Conservation (phyloP, 768 basidiomycete species). For the Coprinellus aureogranulatus region DNA sequence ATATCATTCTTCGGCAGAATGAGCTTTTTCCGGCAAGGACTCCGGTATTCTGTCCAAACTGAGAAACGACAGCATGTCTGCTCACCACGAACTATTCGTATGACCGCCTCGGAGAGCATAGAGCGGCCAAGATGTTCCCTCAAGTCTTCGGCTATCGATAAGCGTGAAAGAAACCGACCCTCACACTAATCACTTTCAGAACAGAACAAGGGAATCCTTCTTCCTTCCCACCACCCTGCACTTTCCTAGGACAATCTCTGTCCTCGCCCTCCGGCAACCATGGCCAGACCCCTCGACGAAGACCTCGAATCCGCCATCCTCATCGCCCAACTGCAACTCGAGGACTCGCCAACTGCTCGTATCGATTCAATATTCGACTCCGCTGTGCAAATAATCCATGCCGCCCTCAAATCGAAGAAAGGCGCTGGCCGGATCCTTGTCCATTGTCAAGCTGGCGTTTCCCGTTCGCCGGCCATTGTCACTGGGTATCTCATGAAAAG, state of each 20-base stretch:
- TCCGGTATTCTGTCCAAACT: too few species aligned
- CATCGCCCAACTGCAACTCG: slow-evolving; percentile 36
- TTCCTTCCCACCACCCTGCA: too few species aligned
- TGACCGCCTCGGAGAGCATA: too few species aligned
- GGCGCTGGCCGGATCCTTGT: slow-evolving; percentile 36
- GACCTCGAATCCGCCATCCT: slow-evolving; percentile 38
- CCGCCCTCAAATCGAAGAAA: slow-evolving; percentile 18
- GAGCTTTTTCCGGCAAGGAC: too few species aligned
- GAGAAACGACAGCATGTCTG: too few species aligned
- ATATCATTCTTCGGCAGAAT: too few species aligned
- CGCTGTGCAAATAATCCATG: slow-evolving; percentile 30
- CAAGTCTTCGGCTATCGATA: too few species aligned
- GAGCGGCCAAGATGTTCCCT: too few species aligned
- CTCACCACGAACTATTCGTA: too few species aligned
- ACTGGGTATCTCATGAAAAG: slow-evolving; percentile 40
- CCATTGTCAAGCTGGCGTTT: slow-evolving; percentile 45
- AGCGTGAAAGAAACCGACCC: too few species aligned
- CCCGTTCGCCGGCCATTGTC: slow-evolving; percentile 43
- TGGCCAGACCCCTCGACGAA: slow-evolving; percentile 4
- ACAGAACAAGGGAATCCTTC: too few species aligned
- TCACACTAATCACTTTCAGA: too few species aligned
- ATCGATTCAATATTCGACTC: slow-evolving; percentile 24
- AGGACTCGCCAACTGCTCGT: slow-evolving; percentile 29
- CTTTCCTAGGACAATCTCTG: background rate
- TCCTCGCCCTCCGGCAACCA: background rate